Base-by-base conservation (phyloP, 345 rosid genomes). In the Populus ilicifolia region DNA sequence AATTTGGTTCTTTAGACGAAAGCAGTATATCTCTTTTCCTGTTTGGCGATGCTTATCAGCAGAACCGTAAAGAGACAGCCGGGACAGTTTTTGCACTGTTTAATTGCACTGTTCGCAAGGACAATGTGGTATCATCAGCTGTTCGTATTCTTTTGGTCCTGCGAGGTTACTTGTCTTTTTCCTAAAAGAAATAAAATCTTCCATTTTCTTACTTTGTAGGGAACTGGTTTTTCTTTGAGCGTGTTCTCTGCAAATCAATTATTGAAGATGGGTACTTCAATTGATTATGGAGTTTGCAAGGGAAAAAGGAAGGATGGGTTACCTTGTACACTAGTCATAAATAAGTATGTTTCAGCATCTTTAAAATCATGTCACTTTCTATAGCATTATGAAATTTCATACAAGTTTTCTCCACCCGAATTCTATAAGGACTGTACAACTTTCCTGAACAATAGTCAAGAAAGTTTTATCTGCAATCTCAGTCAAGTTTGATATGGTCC, bases 251-350 rank as follows among this genome's bases (percentile, higher is more conserved):
- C 91, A 44, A 87, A 82, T 75, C 97, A 94, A 83, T 83, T 93
- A 67, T 56, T 93, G 10, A 96, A 91, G 78, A 88, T 96, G 50
- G 97, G 99, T 67, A 83, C 88, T 54, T 93, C 97, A 0, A 90
- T 80, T 76, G 99, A 93, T 82, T 90, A 91, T 87, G 97, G 97
- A 78, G 92, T 89, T 86, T 93, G 98, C 87, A 83, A 88, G 78
- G 92, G 93, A 3, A 89, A 89, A 83, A 89, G 88, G 81, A 93
- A 82, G 78, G 98, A 89, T 83, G 98, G 99, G 63, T 82, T 85
- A 77, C 75, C 87, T 78, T 96, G 99, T 84, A 86, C 91, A 48
- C 62, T 79, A 43, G 87, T 88, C 77, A 85, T 96, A 77, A 93
- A 93, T 86, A 91, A 89, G 98, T 93, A 87, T 20, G 90, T 73